These are phyloP conservation scores for Chaetomiaceae sp. DNA, from an alignment of 2,329 filamentous ascomycete species.

Conservation along the genomic window DNA sequence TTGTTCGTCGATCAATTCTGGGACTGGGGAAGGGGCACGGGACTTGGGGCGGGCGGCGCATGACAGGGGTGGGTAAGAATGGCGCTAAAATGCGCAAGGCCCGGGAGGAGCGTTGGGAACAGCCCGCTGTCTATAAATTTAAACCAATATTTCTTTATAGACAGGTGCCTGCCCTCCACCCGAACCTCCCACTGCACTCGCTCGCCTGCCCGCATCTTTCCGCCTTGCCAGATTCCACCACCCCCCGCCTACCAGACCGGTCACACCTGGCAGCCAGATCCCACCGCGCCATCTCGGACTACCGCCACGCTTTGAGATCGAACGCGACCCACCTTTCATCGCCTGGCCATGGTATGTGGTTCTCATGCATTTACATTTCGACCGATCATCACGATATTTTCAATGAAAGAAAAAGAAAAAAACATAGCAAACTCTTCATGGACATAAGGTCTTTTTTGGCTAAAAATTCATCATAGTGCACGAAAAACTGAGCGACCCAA, in stretches of 20 bases:
- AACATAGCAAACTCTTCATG: too few relatives aligned
- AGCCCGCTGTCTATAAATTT: slow-evolving; percentile 30
- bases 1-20: slow-evolving; percentile 14
- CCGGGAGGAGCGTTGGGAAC: slow-evolving; percentile 27
- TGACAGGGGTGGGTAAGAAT: slow-evolving; percentile 24
- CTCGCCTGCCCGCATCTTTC: slow-evolving; percentile 21
- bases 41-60: slow-evolving; percentile 23
- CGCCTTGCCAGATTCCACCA: slow-evolving; percentile 15
- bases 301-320: background rate
- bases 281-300: background rate
- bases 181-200: slow-evolving; percentile 25
- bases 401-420: too few relatives aligned
- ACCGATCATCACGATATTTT: background rate
- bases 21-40: slow-evolving; percentile 15
- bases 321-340: background rate
- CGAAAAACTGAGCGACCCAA: background rate
- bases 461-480: background rate
- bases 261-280: slow-evolving; percentile 15
- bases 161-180: slow-evolving; percentile 28
- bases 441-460: too few relatives aligned
- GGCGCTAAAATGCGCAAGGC: slow-evolving; percentile 27
- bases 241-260: slow-evolving; percentile 9
- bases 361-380: background rate
- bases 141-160: slow-evolving; percentile 31
- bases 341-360: background rate